Percentiles rank a stretch among this genome's conserved stretches.
phyloP scores from a whole-genome alignment of 73 alveolate genomes.

The Paramecium caudatum region DNA sequence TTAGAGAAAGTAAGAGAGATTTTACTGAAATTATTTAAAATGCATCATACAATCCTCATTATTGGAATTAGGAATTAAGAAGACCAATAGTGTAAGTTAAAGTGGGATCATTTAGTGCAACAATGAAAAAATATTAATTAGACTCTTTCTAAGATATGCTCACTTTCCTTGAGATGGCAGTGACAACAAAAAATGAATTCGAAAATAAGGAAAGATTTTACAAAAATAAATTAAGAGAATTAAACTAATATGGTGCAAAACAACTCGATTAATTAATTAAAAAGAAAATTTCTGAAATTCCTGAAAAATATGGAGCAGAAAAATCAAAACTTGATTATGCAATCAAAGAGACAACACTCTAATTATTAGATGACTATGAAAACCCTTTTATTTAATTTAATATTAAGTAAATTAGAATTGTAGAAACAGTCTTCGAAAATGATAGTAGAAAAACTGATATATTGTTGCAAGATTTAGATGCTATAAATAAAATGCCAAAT shows the following conservation, averaged over 20 bases:
- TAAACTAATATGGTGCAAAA: slow-evolving; percentile 37
- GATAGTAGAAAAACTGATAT: slow-evolving; percentile 10
- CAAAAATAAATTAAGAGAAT: slow-evolving; percentile 45
- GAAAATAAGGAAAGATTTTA: slow-evolving; percentile 38
- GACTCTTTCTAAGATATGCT: slow-evolving; percentile 59
- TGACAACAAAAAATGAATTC: slow-evolving; percentile 43
- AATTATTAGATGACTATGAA: slow-evolving; percentile 25
- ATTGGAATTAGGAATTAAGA: slow-evolving; percentile 68
- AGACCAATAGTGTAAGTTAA: slow-evolving; percentile 60
- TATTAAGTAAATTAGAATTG: neutral
- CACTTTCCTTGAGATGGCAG: slow-evolving; percentile 48
- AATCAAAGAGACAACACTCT: neutral
- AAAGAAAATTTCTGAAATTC: slow-evolving; percentile 42
- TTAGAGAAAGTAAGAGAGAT: slow-evolving; percentile 10
- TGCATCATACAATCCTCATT: neutral
- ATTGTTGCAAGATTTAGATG: slow-evolving; percentile 3
- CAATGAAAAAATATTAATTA: slow-evolving; percentile 6
- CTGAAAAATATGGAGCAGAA: slow-evolving; percentile 35
- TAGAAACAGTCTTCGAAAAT: slow-evolving; percentile 52
- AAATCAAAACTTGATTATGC: slow-evolving; percentile 60
- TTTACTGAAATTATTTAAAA: slow-evolving; percentile 15
- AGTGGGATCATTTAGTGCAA: slow-evolving; percentile 44
- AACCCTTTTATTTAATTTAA: slow-evolving; percentile 14
- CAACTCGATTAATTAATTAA: slow-evolving; percentile 5
- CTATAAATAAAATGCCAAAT: slow-evolving; percentile 7